Base-by-base conservation (phyloP, 2,329 filamentous ascomycete genomes). In the Ceratocystis papillata region DNA sequence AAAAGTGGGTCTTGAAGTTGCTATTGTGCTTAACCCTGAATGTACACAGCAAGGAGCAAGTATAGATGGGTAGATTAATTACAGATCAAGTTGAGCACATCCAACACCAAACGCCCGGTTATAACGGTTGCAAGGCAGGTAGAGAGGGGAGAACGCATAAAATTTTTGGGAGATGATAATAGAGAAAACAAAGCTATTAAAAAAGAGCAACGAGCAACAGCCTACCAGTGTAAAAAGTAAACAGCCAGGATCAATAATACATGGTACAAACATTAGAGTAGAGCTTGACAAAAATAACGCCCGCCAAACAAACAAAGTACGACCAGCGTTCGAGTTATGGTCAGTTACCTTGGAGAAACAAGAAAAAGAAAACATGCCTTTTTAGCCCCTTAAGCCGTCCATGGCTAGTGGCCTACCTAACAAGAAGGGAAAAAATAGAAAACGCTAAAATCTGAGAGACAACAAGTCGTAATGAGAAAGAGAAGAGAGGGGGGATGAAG, bases 141-240 rank as follows among this genome's bases (percentile, higher is more conserved):
- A 41, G 45, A 57, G 12, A 37, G 53, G 44, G 4, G 57, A 64
- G 48, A 50, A 57, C 30, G 55, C 45, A 12, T 53, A 15, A 4
- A n/a, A 28, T 2, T 28, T 53, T 53, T 53, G 22, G 8, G 20
- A 28, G 48, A 25, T 28, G 22, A 28, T 15, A 15, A 53, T 20
- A 59, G 37, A 55, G 22, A 57, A 64, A 64, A 64, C n/a, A 44
- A 64, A 6, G 25, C 62, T 28, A 64, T n/a, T 1, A 48, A 33
- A 45, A 44, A 30, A n/a, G 22, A 25, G 3, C 22, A 53, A 53
- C 20, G 10, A 8, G 48, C 48, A 53, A 25, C 22, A 22, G 4
- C 48, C 48, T 12, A 15, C 20, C 48, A 6, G 2, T 25, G 48
- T 53, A 53, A 17, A 5, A 41, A 41, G 37, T 41, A 41, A 53